Conservation (phyloP, 2,329 filamentous ascomycete genomes). For the Diplodia mutila region DNA sequence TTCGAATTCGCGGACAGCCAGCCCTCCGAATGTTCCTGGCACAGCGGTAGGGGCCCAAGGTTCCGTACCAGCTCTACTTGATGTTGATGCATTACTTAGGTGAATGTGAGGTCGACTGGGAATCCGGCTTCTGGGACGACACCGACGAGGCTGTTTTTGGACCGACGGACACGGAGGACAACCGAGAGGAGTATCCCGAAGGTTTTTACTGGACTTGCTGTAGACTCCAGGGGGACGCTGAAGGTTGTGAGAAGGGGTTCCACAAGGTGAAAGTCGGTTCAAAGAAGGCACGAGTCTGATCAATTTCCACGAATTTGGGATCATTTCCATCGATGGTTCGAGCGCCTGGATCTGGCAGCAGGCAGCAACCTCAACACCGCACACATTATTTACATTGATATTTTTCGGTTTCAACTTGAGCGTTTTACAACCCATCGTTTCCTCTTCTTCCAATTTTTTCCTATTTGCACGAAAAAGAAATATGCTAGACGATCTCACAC, state of each 20-base stretch:
- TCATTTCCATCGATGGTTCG: neutral
- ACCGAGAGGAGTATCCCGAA: conserved; percentile 33
- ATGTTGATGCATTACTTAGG: neutral
- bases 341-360: no score
- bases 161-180: conserved; percentile 32
- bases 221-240: conserved; percentile 25
- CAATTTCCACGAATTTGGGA: no score
- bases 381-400: no score
- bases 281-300: neutral
- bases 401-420: no score
- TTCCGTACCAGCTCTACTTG: neutral
- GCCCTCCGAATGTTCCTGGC: neutral
- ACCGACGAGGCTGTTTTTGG: conserved; percentile 32
- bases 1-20: neutral
- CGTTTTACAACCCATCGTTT: no score
- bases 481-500: no score
- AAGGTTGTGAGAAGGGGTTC: conserved; percentile 28
- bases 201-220: conserved; percentile 40
- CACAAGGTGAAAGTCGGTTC: neutral
- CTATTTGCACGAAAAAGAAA: no score
- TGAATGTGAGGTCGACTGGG: neutral
- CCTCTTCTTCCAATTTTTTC: no score
- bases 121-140: conserved; percentile 24
- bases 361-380: no score
- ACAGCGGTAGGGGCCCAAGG: neutral